A percentile compares a stretch with the other conserved stretches of the same genome.
These are phyloP conservation scores for Sporothrix mexicana DNA, from an alignment of 2,329 filamentous ascomycete species.

Conservation along the genomic window DNA sequence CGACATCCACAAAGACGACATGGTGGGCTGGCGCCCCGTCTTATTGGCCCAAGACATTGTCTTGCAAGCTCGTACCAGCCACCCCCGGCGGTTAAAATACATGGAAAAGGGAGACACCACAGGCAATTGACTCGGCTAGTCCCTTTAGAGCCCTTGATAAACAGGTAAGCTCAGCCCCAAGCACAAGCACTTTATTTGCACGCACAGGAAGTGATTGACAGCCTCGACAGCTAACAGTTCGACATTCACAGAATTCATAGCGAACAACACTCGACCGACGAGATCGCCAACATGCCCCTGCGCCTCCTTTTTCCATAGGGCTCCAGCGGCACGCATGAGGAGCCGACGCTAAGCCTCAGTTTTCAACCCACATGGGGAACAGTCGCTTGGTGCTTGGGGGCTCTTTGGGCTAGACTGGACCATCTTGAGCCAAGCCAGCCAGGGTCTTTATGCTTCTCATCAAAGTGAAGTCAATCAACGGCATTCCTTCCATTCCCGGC, in stretches of 20 bases:
- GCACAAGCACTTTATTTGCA: neutral
- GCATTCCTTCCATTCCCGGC: no score
- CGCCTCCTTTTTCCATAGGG: constrained; percentile 14
- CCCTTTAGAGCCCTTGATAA: neutral
- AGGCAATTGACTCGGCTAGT: neutral
- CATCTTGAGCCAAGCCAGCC: neutral
- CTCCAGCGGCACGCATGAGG: constrained; percentile 9
- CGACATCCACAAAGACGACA: neutral
- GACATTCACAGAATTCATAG: neutral
- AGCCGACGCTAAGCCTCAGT: neutral
- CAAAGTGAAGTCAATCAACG: no score
- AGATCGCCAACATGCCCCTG: neutral
- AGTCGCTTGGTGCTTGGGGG: neutral
- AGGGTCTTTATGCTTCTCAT: neutral
- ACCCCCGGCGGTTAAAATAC: constrained; percentile 2
- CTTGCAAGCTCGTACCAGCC: constrained; percentile 3
- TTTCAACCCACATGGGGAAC: neutral
- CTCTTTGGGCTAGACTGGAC: no score
- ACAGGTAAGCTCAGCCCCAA: neutral
- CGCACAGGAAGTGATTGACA: neutral
- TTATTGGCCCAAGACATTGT: constrained; percentile 11
- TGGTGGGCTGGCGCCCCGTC: neutral
- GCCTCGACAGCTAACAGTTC: neutral
- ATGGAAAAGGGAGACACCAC: neutral
- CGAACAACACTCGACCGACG: no score